Evolutionary conservation across 148 eudicot species (phyloP), one percentile per base, ranked within the genome.

Genomic region (Hydrangea macrophylla): DNA sequence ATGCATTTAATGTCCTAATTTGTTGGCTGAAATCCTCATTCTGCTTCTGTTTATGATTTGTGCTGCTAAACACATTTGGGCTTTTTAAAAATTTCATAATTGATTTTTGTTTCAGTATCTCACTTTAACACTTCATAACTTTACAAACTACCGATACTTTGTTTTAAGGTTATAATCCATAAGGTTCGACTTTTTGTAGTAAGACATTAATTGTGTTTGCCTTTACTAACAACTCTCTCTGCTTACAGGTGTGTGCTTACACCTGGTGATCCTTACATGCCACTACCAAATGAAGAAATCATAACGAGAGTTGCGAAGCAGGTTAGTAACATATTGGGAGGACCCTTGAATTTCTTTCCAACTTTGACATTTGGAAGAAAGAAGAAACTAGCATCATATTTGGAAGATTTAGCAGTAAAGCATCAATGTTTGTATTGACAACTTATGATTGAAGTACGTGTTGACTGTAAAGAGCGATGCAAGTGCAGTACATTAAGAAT

Each of bases 191-290:
- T n/a, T n/a, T n/a, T n/a, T n/a, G n/a, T n/a, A n/a, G n/a, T n/a
- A n/a, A n/a, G n/a, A n/a, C n/a, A n/a, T 2, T 48, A 1, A 48
- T 18, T 48, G 22, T 18, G n/a, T 17, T 3, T 27, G 50, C 32
- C 15, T 62, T 65, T 54, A 25, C 48, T 23, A 35, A 54, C 10
- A 30, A 40, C 60, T 28, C 5, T 48, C 60, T 71, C 60, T 78
- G 64, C 69, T 70, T 71, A n/a, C 85, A 94, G 98, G 81, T 94
- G 98, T 72, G 97, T 94, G 72, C 97, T 94, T 75, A 94, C 98
- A 28, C 98, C 98, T 50, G 98, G 98, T 48, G 97, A 94, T 71
- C 98, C 98, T 6, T 94, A 94, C 84, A 94, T 94, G 98, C 96
- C 92, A 62, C 73, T 94, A 68, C 70, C 79, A 74, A 94, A 94